A percentile compares a stretch with the other conserved stretches of the same genome.
Evolutionary conservation across 805 yeast genomes (phyloP).

Genomic region (Priceomyces castillae): DNA sequence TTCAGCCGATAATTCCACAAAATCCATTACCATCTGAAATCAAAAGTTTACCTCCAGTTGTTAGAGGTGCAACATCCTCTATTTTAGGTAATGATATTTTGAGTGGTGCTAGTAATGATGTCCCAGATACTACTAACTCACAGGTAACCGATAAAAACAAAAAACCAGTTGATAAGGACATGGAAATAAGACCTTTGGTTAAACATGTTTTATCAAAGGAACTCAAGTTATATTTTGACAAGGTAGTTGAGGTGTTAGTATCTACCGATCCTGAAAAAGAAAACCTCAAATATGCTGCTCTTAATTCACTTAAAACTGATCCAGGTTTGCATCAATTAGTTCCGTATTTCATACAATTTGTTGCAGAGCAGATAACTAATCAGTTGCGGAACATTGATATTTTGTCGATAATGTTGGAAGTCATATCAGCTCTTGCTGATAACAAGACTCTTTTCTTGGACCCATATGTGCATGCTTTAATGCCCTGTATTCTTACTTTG

Average conservation of each 20-base stretch:
- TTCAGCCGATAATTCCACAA: slow-evolving; percentile 96
- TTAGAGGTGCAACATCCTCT: slow-evolving; percentile 75
- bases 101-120: slow-evolving; percentile 23
- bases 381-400: slow-evolving; percentile 71
- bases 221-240: slow-evolving; percentile 88
- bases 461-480: slow-evolving; percentile 92
- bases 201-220: slow-evolving; percentile 95
- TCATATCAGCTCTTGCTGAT: slow-evolving; percentile 76
- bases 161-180: slow-evolving; percentile 42
- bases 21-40: slow-evolving; percentile 85
- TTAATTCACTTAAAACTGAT: slow-evolving; percentile 80
- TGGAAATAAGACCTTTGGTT: slow-evolving; percentile 80
- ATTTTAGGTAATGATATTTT: slow-evolving; percentile 39
- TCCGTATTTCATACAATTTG: slow-evolving; percentile 94
- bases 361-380: slow-evolving; percentile 91
- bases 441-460: slow-evolving; percentile 86
- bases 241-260: slow-evolving; percentile 75
- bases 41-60: slow-evolving; percentile 68
- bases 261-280: slow-evolving; percentile 55
- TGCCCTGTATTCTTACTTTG: slow-evolving; percentile 94
- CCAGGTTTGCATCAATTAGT: slow-evolving; percentile 96
- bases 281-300: slow-evolving; percentile 70
- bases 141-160: slow-evolving; percentile 18
- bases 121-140: slow-evolving; percentile 7
- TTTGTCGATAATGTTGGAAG: slow-evolving; percentile 82